Evolutionary conservation across 2,329 filamentous ascomycete genomes (phyloP), one percentile per base, ranked within the genome.

Genomic region (Hymenoscyphus fraxineus): DNA sequence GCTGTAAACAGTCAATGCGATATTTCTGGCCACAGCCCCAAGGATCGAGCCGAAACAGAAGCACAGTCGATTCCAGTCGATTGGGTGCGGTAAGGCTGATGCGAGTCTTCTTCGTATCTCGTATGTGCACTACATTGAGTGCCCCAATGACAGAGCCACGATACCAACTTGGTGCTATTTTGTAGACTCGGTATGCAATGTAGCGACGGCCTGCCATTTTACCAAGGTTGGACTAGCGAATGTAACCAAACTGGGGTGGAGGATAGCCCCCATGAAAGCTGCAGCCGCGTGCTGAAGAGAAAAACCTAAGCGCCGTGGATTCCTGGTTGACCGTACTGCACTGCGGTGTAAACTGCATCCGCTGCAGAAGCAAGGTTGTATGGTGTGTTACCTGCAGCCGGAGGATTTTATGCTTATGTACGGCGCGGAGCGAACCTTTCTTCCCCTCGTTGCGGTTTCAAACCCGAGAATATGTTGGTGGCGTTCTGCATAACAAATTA

Each of bases 331-430:
- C 19, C 47, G 22, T 22, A 51, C 44, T 38, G 15, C 35, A 6
- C 40, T 41, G 44, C 31, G 16, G 40, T 13, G 38, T 54, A 54
- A 47, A 39, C 56, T 38, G 35, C 61, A 59, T 56, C 27, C 38
- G 38, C 44, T 60, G 47, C 38, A 60, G 22, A 57, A 60, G 47
- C 44, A 60, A 64, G 61, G 54, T 19, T 5, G 35, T 64, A 41
- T 44, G 54, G 5, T 5, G 35, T 64, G 56, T 58, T 38, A 15
- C 54, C 59, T 64, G 63, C 59, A 44, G 19, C 62, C 57, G 60
- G 63, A 62, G 47, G 35, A 62, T 65, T 61, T 65, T 62, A 62
- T 62, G 63, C 56, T 65, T 65, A 65, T 62, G 47, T 62, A 59
- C 59, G 63, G 64, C 56, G 60, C 60, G 64, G 64, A 39, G 60